Evolutionary conservation across 2,329 filamentous ascomycete genomes (phyloP).

Genomic region (Cytospora leucostoma): DNA sequence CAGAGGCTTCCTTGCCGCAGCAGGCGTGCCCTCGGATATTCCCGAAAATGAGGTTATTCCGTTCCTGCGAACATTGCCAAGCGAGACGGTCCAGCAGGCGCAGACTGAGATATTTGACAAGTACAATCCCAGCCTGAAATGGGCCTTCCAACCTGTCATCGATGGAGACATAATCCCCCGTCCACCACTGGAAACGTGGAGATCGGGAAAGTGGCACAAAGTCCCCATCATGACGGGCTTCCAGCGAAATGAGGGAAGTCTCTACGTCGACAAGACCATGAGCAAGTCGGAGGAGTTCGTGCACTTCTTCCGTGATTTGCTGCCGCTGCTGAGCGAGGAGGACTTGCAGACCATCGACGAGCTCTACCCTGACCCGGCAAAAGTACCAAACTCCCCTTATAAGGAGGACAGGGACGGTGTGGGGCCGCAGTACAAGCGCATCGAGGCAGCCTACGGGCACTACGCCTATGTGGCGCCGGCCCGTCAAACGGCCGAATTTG

Average conservation of each 20-base stretch:
- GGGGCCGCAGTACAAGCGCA: conserved; percentile 54
- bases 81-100: conserved; percentile 35
- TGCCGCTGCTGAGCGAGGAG: conserved; percentile 40
- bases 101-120: conserved; percentile 38
- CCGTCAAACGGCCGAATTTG: conserved; percentile 50
- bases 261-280: conserved; percentile 45
- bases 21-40: conserved; percentile 45
- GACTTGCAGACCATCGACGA: conserved; percentile 40
- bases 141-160: conserved; percentile 59
- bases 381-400: conserved; percentile 38
- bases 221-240: conserved; percentile 46
- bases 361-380: conserved; percentile 45
- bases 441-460: conserved; percentile 56
- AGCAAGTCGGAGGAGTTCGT: conserved; percentile 38
- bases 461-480: conserved; percentile 57
- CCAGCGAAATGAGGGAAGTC: conserved; percentile 46
- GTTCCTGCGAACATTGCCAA: conserved; percentile 43
- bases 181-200: conserved; percentile 34
- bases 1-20: conserved; percentile 48
- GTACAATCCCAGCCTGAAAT: conserved; percentile 41
- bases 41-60: conserved; percentile 48
- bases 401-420: conserved; percentile 43
- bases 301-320: conserved; percentile 41
- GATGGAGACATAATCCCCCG: conserved; percentile 35
- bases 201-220: conserved; percentile 34